phyloP scores from a whole-genome alignment of 1,284 basidiomycete genomes.

The Termitomyces sp. region DNA sequence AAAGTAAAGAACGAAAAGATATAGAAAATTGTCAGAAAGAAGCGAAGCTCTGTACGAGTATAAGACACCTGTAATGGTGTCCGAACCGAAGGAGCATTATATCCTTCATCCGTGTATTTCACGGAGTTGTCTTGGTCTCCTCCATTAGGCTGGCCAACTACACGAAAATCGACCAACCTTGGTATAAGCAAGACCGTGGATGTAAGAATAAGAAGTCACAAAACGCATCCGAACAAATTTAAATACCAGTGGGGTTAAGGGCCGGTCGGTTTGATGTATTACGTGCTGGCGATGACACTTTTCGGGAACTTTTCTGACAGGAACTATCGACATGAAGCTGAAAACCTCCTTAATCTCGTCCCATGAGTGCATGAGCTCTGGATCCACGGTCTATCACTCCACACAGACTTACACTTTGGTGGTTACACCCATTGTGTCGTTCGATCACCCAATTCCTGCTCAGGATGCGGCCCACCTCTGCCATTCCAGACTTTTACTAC shows the following conservation, averaged over 20 bases:
- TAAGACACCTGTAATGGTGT: conserved; percentile 20
- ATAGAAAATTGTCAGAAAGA: conserved; percentile 49
- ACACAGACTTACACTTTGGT: conserved; percentile 8
- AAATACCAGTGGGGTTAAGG: conserved; percentile 25
- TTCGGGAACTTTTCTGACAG: conserved; percentile 13
- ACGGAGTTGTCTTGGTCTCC: conserved; percentile 58
- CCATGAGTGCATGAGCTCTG: conserved; percentile 12
- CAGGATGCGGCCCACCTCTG: conserved; percentile 44
- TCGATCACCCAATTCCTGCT: conserved; percentile 6
- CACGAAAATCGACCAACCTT: conserved; percentile 48
- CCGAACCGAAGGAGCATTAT: conserved; percentile 58
- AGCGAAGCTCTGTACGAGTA: conserved; percentile 56
- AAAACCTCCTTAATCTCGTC: conserved; percentile 16
- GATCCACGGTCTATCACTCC: conserved; percentile 9
- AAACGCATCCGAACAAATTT: conserved; percentile 6
- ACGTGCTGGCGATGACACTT: conserved; percentile 16
- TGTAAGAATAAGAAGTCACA: conserved; percentile 34
- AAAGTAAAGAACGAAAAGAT: conserved; percentile 7
- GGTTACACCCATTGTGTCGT: conserved; percentile 4
- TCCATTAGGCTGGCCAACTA: conserved; percentile 65
- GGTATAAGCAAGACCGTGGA: conserved; percentile 62
- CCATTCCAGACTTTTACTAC: conserved; percentile 68
- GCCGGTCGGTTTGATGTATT: conserved; percentile 22
- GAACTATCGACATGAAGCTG: conserved; percentile 15
- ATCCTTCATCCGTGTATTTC: conserved; percentile 42